phyloP scores from a whole-genome alignment of 225 moss, liverwort and hornwort genomes.

The Bryoerythrophyllum caledonicum region DNA sequence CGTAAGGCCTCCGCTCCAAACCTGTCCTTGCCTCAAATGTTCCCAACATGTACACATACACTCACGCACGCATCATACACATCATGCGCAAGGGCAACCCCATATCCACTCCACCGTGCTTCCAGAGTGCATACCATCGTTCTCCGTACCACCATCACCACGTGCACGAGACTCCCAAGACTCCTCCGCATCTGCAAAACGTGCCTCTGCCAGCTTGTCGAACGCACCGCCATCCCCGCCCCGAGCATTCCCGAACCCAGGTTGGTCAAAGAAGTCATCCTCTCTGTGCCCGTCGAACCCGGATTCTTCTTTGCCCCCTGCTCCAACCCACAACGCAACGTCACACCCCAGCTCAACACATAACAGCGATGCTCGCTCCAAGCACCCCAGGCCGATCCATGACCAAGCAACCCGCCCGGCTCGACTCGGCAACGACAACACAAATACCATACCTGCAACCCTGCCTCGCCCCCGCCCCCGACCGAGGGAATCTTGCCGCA shows the following conservation, averaged over 20 bases:
- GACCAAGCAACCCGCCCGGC: neutral
- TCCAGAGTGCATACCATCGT: conserved; percentile 40
- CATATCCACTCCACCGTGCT: neutral
- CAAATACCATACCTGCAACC: conserved; percentile 54
- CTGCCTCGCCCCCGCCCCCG: conserved; percentile 88
- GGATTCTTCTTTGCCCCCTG: conserved; percentile 72
- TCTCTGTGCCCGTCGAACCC: conserved; percentile 85
- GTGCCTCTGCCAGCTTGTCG: conserved; percentile 66
- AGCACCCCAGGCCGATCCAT: neutral
- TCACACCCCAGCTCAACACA: neutral
- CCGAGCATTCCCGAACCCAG: conserved; percentile 53
- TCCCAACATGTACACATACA: neutral
- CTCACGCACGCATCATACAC: neutral
- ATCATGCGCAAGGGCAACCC: neutral
- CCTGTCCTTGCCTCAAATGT: neutral
- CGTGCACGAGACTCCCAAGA: conserved; percentile 57
- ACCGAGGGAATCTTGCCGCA: conserved; percentile 63
- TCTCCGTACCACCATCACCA: conserved; percentile 32
- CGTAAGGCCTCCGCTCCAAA: neutral
- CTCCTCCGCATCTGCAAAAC: conserved; percentile 73
- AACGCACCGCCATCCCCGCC: conserved; percentile 55
- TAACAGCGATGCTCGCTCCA: neutral
- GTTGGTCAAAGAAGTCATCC: conserved; percentile 91
- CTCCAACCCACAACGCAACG: conserved; percentile 1
- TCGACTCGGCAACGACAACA: neutral